These are phyloP conservation scores for Erodium texanum DNA, from an alignment of 441 rosid species.

Conservation along the genomic window DNA sequence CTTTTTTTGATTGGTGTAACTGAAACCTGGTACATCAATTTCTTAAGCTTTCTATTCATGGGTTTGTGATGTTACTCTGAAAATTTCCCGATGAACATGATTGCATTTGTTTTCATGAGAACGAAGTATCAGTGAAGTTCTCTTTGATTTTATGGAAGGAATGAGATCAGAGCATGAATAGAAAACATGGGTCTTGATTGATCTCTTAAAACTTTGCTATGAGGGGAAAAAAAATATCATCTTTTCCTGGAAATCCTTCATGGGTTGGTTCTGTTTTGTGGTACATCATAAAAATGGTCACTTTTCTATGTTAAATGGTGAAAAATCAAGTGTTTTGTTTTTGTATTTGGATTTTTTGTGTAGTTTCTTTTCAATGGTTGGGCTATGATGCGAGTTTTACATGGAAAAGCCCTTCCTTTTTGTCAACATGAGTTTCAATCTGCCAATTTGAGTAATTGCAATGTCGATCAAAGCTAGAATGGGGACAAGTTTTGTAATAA, in stretches of 20 bases:
- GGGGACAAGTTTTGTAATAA: not conserved
- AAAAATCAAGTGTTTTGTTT: too few species aligned
- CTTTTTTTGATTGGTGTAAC: not conserved
- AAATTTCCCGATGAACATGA: not conserved
- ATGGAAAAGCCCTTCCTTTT: not conserved
- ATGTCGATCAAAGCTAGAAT: not conserved
- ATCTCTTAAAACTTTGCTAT: not conserved
- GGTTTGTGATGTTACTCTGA: not conserved
- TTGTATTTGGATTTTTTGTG: not conserved
- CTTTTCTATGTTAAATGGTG: not conserved
- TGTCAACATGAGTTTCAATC: not conserved
- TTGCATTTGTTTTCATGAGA: not conserved
- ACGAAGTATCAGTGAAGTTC: not conserved
- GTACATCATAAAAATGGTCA: too few species aligned
- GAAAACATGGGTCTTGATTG: not conserved
- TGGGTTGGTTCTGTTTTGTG: not conserved
- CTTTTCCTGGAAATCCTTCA: not conserved
- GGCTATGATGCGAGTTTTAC: too few species aligned
- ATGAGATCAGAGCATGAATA: not conserved
- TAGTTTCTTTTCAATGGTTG: not conserved
- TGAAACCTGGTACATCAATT: not conserved
- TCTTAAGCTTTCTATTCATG: not conserved
- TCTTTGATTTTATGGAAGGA: not conserved
- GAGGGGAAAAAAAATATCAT: not conserved
- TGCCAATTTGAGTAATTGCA: not conserved